Evolutionary conservation across 345 rosid genomes (phyloP), one percentile per base, ranked within the genome.

Genomic region (Hevea brasiliensis): DNA sequence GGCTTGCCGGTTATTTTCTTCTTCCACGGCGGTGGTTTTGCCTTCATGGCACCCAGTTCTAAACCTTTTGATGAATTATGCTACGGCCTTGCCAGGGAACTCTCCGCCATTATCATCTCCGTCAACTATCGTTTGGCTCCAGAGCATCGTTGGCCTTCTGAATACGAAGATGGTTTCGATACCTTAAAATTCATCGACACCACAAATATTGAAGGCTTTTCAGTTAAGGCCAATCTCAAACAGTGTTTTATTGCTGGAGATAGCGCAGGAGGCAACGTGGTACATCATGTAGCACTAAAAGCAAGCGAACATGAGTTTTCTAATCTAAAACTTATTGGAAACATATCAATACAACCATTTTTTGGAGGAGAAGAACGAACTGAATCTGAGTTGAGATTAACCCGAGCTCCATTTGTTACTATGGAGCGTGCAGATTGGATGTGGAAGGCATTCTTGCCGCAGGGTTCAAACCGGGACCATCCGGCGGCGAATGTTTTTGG

Each of bases 21-120:
- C 55, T 83, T 80, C 70, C 86, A 83, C 2, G 86, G 86, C 0
- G 86, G 86, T 7, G 81, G 86, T 44, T 83, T 83, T 70, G 40
- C 63, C 3, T 76, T 61, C 42, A 27, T 79, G 53, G 61, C 81
- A 0, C 75, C 81, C 23, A 61, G 40, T 48, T 77, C 79, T 1
- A 75, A 40, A 1, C 40, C 70, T 17, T 80, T 65, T 48, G 83
- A 80, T 20, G 68, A 74, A 3, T 41, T 63, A 13, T 80, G 86
- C 45, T 69, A 75, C 27, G 58, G 72, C 14, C 69, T 83, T 15
- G 75, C 79, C 6, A 12, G 50, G 29, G 65, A 63, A 32, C 71
- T 80, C 60, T 35, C 32, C 37, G 81, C 69, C 0, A 77, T 67
- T 1, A 58, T 83, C 7, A 66, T 83, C 41, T 83, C 83, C 0